These are phyloP conservation scores for Coniosporium tulheliwenetii DNA, from an alignment of 2,329 filamentous ascomycete species.

Conservation along the genomic window DNA sequence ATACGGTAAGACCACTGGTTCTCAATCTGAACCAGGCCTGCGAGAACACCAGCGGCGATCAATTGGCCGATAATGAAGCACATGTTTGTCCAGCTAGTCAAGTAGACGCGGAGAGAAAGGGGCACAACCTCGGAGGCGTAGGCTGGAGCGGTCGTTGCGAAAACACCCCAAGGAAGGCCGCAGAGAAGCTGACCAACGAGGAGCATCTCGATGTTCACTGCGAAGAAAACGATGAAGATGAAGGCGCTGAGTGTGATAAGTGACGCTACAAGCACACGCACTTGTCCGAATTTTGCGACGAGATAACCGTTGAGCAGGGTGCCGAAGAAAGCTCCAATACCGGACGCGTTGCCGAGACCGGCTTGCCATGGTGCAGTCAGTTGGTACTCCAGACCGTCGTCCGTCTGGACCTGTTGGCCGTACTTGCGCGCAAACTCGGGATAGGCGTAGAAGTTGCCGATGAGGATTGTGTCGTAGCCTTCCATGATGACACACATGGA, in stretches of 20 bases:
- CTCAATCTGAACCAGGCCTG: slow-evolving; percentile 29
- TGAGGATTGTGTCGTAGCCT: slow-evolving; percentile 47
- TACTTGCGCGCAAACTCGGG: slow-evolving; percentile 28
- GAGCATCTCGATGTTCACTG: slow-evolving; percentile 27
- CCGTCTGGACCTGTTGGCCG: slow-evolving; percentile 23
- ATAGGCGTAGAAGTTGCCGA: slow-evolving; percentile 42
- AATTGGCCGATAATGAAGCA: slow-evolving; percentile 49
- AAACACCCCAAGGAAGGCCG: slow-evolving; percentile 50
- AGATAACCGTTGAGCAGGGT: slow-evolving; percentile 45
- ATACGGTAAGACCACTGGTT: slow-evolving; percentile 45
- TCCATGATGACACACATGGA: slow-evolving; percentile 47
- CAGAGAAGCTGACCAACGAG: slow-evolving; percentile 42
- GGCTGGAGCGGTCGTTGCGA: slow-evolving; percentile 48
- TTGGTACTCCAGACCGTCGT: slow-evolving; percentile 10
- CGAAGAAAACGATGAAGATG: slow-evolving; percentile 46
- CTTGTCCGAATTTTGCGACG: slow-evolving; percentile 43
- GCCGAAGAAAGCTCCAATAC: slow-evolving; percentile 43
- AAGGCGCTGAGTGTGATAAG: slow-evolving; percentile 43
- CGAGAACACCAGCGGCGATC: slow-evolving; percentile 35
- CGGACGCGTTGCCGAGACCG: slow-evolving; percentile 39
- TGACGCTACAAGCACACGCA: slow-evolving; percentile 39
- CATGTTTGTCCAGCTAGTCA: slow-evolving; percentile 50
- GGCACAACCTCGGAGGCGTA: slow-evolving; percentile 48
- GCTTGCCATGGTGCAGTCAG: slow-evolving; percentile 42
- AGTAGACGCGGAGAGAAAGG: slow-evolving; percentile 38